Percentiles rank a stretch among this genome's conserved stretches.
phyloP scores from a whole-genome alignment of 345 rosid genomes.

The Salix exigua region DNA sequence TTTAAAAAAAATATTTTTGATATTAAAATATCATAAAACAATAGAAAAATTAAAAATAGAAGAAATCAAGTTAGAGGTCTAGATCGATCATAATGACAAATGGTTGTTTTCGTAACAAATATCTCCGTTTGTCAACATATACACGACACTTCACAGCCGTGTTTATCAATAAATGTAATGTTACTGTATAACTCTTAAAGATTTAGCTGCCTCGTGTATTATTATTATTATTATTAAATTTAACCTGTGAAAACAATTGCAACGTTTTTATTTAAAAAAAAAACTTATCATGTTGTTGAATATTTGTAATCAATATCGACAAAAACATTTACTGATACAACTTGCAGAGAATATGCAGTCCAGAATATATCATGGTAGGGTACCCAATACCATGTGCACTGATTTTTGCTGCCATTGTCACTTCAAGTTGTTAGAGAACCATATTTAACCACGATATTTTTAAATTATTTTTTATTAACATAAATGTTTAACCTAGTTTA shows the following conservation, averaged over 20 bases:
- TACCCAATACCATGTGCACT: background rate
- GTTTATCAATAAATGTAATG: background rate
- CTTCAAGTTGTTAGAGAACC: background rate
- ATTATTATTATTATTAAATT: no score
- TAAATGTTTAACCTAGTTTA: no score
- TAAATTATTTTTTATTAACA: no score
- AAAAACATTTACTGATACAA: background rate
- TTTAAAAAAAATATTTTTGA: no score
- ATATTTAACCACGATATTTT: background rate
- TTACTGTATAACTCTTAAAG: background rate
- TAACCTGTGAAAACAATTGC: background rate
- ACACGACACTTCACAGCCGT: background rate
- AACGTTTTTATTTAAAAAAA: background rate
- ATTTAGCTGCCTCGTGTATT: background rate
- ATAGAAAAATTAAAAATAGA: no score
- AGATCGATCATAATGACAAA: no score
- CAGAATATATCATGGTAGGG: background rate
- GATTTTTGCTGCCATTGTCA: background rate
- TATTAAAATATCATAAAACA: no score
- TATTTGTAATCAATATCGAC: background rate
- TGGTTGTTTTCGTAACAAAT: background rate
- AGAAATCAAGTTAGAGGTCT: no score
- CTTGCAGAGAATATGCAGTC: background rate
- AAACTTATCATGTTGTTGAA: background rate
- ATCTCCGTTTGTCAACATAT: background rate